Conservation (phyloP, 2,329 filamentous ascomycete species). For the Fusarium marasasianum region DNA sequence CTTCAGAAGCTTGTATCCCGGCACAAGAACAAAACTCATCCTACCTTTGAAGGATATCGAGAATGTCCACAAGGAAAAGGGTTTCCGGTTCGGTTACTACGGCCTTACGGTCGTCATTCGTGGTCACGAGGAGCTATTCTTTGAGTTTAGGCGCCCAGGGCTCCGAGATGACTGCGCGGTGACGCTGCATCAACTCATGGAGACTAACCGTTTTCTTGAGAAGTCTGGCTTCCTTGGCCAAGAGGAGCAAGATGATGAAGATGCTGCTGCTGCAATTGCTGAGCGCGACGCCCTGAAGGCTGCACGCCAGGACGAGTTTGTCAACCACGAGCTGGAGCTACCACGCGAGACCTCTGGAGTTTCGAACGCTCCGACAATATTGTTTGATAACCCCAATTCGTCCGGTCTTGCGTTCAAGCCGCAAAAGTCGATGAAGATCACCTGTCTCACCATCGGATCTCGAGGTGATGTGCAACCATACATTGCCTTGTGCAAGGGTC, state of each 20-base stretch:
- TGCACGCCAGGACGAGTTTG: slow-evolving; percentile 68
- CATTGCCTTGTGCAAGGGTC: slow-evolving; percentile 91
- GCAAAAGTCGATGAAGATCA: slow-evolving; percentile 78
- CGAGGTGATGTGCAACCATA: slow-evolving; percentile 97
- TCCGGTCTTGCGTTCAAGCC: slow-evolving; percentile 95
- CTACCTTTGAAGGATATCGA: slow-evolving; percentile 91
- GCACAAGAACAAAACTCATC: slow-evolving; percentile 91
- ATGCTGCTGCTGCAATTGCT: slow-evolving; percentile 78
- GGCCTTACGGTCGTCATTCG: slow-evolving; percentile 92
- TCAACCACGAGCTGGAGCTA: slow-evolving; percentile 60
- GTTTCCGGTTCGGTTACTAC: slow-evolving; percentile 90
- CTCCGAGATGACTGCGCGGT: slow-evolving; percentile 89
- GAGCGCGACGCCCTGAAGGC: slow-evolving; percentile 84
- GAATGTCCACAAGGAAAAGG: slow-evolving; percentile 93
- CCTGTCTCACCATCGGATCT: slow-evolving; percentile 95
- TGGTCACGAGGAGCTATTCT: slow-evolving; percentile 95
- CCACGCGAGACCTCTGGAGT: slow-evolving; percentile 57
- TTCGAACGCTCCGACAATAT: slow-evolving; percentile 74
- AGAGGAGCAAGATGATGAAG: slow-evolving; percentile 75
- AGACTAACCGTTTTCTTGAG: slow-evolving; percentile 74
- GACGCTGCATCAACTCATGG: slow-evolving; percentile 79
- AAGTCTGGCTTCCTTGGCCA: slow-evolving; percentile 74
- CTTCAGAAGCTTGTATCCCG: slow-evolving; percentile 89
- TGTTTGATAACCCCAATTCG: slow-evolving; percentile 89
- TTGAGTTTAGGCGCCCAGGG: slow-evolving; percentile 84